These are phyloP conservation scores for Penicillium argentinense DNA, from an alignment of 495 filamentous ascomycete genomes.

Conservation along the genomic window DNA sequence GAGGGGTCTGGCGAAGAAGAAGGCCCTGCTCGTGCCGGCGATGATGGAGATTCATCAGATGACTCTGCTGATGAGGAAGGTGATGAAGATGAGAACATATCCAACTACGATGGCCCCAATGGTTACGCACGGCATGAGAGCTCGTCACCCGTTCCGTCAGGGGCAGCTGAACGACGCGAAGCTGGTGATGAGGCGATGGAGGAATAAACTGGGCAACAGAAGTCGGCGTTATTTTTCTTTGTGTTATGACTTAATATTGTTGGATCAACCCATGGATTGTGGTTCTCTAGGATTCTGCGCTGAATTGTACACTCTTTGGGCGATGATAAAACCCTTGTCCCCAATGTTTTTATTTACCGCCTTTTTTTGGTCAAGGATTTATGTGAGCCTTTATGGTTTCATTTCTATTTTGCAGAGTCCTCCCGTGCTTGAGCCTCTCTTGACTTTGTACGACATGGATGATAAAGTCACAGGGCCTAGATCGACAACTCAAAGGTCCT, in stretches of 20 bases:
- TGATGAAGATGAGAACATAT: conserved; percentile 44
- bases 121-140: conserved; percentile 41
- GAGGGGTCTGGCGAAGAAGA: conserved; percentile 50
- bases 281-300: neutral
- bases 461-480: no score
- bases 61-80: conserved; percentile 32
- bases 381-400: no score
- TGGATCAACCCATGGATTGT: neutral
- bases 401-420: no score
- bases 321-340: neutral
- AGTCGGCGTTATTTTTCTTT: conserved; percentile 7
- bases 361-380: no score
- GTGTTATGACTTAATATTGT: neutral
- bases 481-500: no score
- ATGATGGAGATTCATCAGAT: conserved; percentile 31
- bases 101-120: conserved; percentile 41
- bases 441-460: no score
- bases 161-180: conserved; percentile 20
- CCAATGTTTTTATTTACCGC: conserved; percentile 2
- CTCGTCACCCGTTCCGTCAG: conserved; percentile 29
- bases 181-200: conserved; percentile 35
- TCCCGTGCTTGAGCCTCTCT: no score
- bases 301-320: conserved; percentile 8
- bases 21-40: conserved; percentile 21
- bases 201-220: conserved; percentile 22